Base-by-base conservation (phyloP, 139 green algal species). In the Chlamydomonas schloesseri region DNA sequence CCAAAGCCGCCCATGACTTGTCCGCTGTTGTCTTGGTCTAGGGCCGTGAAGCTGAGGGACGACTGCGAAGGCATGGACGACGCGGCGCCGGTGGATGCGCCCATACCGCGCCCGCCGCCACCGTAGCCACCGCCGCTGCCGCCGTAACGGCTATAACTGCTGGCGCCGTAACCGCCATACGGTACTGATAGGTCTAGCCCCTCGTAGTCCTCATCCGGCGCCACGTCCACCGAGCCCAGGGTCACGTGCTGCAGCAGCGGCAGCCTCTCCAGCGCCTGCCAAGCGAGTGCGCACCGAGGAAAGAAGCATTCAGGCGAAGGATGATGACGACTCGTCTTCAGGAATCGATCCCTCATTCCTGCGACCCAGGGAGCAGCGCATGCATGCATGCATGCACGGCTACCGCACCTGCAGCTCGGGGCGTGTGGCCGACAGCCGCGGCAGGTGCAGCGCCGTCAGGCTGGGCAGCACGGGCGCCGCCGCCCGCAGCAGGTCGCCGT, bases 211-310 rank as follows among this genome's bases (percentile, higher is more conserved):
- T 58, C 60, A 29, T 83, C 76, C 0, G 76, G 76, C 28, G 76
- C 76, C 23, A 83, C 53, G 60, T 83, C 76, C 1, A 83, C 2
- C 13, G 76, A 83, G 31, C 76, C 76, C 26, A 83, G 76, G 4
- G 76, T 73, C 42, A 83, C 76, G 29, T 73, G 36, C 26, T 73
- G 76, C 15, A 83, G 76, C 60, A 73, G n/a, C 60, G 76, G 76
- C 76, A 83, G 76, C 76, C 76, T 36, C 18, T 37, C 37, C 36
- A 83, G n/a, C 13, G 76, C 76, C 76, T 83, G 76, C n/a, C n/a
- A n/a, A n/a, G n/a, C n/a, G n/a, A n/a, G n/a, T n/a, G n/a, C n/a
- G n/a, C n/a, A n/a, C n/a, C n/a, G n/a, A n/a, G n/a, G n/a, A n/a
- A n/a, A n/a, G n/a, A n/a, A n/a, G n/a, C n/a, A n/a, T n/a, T n/a